Evolutionary conservation across 257 asterid genomes (phyloP).

Genomic region (Solanum lignicaule): DNA sequence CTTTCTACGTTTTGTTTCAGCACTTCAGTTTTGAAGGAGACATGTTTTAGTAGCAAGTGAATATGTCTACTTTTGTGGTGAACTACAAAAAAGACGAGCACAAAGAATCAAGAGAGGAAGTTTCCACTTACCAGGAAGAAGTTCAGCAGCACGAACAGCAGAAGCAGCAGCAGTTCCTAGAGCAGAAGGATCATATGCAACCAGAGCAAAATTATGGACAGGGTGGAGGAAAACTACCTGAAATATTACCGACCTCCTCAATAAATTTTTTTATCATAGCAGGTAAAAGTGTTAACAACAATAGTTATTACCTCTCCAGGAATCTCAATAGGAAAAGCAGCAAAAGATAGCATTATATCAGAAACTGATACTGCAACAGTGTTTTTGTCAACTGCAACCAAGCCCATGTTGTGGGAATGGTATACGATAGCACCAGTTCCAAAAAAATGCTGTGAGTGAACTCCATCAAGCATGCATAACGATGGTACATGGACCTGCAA

Average conservation of each 20-base stretch:
- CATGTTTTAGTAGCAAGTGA: not conserved
- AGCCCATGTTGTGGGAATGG: conserved; percentile 85
- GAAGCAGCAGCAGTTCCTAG: conserved; percentile 76
- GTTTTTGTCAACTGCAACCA: conserved; percentile 94
- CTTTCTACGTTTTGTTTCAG: not conserved
- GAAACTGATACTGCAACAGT: conserved; percentile 95
- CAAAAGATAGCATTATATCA: conserved; percentile 96
- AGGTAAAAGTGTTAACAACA: conserved; percentile 4
- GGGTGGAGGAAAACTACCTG: conserved; percentile 99
- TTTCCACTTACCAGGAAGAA: conserved; percentile 63
- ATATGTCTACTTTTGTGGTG: not conserved
- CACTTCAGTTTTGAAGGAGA: not conserved
- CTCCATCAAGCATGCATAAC: conserved; percentile 97
- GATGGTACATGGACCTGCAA: conserved; percentile 98
- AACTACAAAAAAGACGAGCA: not conserved
- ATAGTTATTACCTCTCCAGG: conserved; percentile 75
- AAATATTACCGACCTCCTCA: conserved; percentile 8
- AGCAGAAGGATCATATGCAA: conserved; percentile 87
- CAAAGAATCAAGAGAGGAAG: not conserved
- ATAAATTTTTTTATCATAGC: not conserved
- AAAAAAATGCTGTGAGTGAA: conserved; percentile 93
- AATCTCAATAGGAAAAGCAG: conserved; percentile 98
- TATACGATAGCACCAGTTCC: conserved; percentile 90
- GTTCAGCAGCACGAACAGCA: conserved; percentile 90
- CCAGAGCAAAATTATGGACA: conserved; percentile 92